Conservation (phyloP, 1,139 yeast genomes). For the Pneumocystis carinii region DNA sequence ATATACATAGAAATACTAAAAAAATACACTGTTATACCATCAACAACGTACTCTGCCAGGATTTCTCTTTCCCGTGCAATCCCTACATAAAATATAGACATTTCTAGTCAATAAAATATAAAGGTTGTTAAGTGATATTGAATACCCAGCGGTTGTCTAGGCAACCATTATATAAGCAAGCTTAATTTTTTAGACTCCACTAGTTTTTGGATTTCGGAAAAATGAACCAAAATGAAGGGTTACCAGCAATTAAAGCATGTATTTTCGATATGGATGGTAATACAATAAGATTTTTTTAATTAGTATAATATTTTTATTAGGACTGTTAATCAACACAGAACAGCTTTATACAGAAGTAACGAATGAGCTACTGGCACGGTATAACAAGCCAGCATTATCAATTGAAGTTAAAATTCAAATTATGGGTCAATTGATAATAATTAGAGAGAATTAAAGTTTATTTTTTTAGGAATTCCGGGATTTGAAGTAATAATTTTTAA, state of each 20-base stretch:
- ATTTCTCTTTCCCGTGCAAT: not conserved
- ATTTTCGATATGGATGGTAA: not conserved
- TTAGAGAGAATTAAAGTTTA: not conserved
- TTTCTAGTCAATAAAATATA: not conserved
- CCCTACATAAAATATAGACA: not conserved
- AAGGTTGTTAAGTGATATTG: not conserved
- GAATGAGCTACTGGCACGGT: constrained; percentile 46
- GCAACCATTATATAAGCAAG: not conserved
- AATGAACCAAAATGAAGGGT: not conserved
- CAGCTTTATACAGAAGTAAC: constrained; percentile 72
- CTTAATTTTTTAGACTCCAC: not conserved
- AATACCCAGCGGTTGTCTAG: not conserved
- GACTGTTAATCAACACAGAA: constrained; percentile 78
- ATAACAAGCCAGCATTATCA: constrained; percentile 62
- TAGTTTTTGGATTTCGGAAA: not conserved
- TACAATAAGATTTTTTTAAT: not conserved
- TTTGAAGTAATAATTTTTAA: not conserved
- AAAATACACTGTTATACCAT: not conserved
- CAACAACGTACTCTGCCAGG: not conserved
- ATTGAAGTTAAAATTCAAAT: constrained; percentile 80
- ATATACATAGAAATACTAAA: not conserved
- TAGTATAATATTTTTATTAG: constrained; percentile 24
- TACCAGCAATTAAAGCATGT: not conserved
- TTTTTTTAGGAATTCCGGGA: not conserved
- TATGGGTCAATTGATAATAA: constrained; percentile 55